phyloP scores from a whole-genome alignment of 2,329 filamentous ascomycete species.

The Colletotrichum tamarilloi region DNA sequence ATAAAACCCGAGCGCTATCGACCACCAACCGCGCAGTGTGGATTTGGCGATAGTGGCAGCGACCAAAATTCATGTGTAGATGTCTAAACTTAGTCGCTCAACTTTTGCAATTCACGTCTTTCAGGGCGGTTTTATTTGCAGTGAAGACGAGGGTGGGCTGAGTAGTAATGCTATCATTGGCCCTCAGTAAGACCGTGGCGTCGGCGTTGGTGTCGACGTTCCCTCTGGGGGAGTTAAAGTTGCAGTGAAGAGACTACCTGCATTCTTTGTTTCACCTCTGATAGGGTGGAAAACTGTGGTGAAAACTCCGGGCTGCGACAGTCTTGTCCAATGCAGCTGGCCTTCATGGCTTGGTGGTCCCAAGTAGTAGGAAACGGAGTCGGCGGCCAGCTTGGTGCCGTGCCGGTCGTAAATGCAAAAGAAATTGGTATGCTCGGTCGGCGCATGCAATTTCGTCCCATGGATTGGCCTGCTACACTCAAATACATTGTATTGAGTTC shows the following conservation, averaged over 20 bases:
- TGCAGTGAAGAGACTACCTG: neutral
- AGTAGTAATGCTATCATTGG: neutral
- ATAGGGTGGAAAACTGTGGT: too few relatives aligned
- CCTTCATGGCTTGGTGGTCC: too few relatives aligned
- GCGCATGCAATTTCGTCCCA: too few relatives aligned
- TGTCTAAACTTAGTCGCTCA: neutral
- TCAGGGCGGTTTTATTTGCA: neutral
- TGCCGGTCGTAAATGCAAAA: too few relatives aligned
- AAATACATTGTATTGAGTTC: neutral
- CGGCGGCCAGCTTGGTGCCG: too few relatives aligned
- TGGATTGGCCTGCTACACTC: too few relatives aligned
- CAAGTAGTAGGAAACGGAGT: too few relatives aligned
- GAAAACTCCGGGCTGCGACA: too few relatives aligned
- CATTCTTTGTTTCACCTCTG: too few relatives aligned
- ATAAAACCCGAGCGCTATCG: neutral
- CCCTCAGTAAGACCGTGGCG: neutral
- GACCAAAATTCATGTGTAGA: neutral
- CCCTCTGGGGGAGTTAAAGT: neutral
- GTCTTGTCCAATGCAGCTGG: too few relatives aligned
- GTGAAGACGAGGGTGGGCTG: neutral
- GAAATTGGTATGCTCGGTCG: too few relatives aligned
- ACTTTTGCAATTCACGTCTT: neutral
- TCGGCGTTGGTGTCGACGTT: neutral
- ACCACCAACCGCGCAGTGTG: neutral
- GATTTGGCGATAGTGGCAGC: neutral